phyloP scores from a whole-genome alignment of 73 alveolate genomes.

The Effrenium voratum region DNA sequence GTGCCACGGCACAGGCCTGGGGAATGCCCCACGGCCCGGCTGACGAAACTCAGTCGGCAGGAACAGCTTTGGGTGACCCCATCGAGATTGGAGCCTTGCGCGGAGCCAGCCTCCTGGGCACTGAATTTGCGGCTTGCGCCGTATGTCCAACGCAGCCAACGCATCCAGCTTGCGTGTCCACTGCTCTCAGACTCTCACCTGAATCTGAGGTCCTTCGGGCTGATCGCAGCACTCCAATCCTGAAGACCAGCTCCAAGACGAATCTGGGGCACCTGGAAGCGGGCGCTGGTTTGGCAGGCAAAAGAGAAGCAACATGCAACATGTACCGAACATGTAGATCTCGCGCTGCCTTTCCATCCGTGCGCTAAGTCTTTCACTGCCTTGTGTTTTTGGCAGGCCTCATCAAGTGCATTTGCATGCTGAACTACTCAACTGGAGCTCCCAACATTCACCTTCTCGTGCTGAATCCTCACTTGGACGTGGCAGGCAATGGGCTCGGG shows the following conservation, averaged over 20 bases:
- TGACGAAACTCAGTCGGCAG: not conserved
- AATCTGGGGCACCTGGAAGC: conserved; percentile 84
- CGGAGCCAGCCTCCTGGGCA: conserved; percentile 1
- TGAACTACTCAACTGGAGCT: conserved; percentile 71
- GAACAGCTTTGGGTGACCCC: conserved; percentile 69
- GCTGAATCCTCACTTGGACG: conserved; percentile 92
- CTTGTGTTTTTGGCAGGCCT: conserved; percentile 73
- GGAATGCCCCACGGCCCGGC: not conserved
- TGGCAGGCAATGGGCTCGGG: conserved; percentile 89
- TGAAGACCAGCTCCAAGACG: conserved; percentile 75
- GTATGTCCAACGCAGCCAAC: not conserved
- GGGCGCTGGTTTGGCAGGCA: conserved; percentile 86
- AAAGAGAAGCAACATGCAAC: not conserved
- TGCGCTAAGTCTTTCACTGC: too few relatives aligned
- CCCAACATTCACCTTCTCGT: conserved; percentile 61
- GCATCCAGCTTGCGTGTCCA: not conserved
- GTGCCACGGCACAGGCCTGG: conserved; percentile 74
- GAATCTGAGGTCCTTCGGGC: conserved; percentile 55
- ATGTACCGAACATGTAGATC: not conserved
- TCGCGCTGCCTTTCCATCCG: not conserved
- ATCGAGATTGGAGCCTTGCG: conserved; percentile 87
- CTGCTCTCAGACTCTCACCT: not conserved
- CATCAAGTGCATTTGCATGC: conserved; percentile 85
- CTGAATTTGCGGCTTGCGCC: not conserved
- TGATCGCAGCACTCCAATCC: conserved; percentile 47